Base-by-base conservation (phyloP, 805 yeast species). In the Candida mattraensis region DNA sequence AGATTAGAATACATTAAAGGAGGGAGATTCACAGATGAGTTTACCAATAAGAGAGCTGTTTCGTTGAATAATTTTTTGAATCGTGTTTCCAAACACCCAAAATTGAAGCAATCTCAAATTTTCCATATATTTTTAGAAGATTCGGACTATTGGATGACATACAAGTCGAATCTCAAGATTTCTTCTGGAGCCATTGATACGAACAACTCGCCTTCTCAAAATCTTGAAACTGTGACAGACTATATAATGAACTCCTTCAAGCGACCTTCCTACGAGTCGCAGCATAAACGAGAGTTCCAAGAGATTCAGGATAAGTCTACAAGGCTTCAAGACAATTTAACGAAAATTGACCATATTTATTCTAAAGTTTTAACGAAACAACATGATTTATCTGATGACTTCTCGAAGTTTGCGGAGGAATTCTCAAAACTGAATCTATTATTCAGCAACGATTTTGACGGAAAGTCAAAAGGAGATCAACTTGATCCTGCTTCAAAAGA, bases 231-330 rank as follows among this genome's bases (percentile, higher is more conserved):
- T 10, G 72, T 91, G n/a, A 80, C 95, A 0, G 99, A 91, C 54
- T 82, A 85, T 3, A 79, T 93, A 27, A 84, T 91, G 83, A 91
- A 91, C 55, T 95, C 95, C n/a, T 87, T 91, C 54, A 83, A 91
- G 37, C 81, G 86, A 31, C 80, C 83, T 5, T 67, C 73, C 30
- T 63, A 69, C 33, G 86, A 80, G 50, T 60, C 66, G 17, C 49
- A 42, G 31, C 74, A 74, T 48, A 78, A 76, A 43, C 78, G 83
- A 28, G 96, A 87, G 53, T 87, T 91, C 49, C 70, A 81, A 32
- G 93, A 83, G 47, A 87, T 91, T 26, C 79, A 78, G 47, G 95
- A 87, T 50, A 78, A 84, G 45, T 75, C 89, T 14, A 86, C 84
- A 49, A 86, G 87, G 58, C 65, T 91, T 37, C 93, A 87, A 53